Conservation (phyloP, 2,329 filamentous ascomycete species). For the Alternaria panax region DNA sequence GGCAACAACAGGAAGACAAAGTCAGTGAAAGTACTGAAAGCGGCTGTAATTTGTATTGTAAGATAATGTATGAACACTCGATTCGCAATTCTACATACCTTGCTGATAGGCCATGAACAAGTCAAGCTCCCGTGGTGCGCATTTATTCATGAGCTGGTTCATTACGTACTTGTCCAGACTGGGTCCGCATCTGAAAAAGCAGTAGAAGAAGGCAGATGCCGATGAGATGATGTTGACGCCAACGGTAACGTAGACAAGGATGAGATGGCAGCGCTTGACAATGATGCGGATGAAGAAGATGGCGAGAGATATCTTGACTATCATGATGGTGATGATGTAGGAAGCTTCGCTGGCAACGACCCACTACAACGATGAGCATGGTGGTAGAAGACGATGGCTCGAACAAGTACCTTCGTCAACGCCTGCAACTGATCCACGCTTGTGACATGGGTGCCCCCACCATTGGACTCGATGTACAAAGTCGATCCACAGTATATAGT, state of each 20-base stretch:
- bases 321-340: constrained; percentile 52
- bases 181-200: constrained; percentile 59
- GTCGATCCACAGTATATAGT: constrained; percentile 41
- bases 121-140: constrained; percentile 56
- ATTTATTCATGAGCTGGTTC: constrained; percentile 47
- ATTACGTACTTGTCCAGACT: constrained; percentile 40
- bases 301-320: constrained; percentile 55
- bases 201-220: constrained; percentile 57
- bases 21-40: constrained; percentile 43
- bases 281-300: constrained; percentile 57
- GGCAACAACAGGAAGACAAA: constrained; percentile 42
- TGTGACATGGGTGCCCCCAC: constrained; percentile 44
- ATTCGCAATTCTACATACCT: constrained; percentile 8
- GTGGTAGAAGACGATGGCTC: too few relatives aligned
- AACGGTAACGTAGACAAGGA: constrained; percentile 43
- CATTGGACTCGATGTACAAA: constrained; percentile 39
- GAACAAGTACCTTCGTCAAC: constrained; percentile 37
- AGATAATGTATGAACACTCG: not conserved
- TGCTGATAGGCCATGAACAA: constrained; percentile 60
- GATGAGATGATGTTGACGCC: constrained; percentile 51
- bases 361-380: constrained; percentile 33
- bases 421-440: constrained; percentile 28
- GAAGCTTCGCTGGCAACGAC: constrained; percentile 47
- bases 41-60: constrained; percentile 18
- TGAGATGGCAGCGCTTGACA: constrained; percentile 51